Evolutionary conservation across 2,329 filamentous ascomycete genomes (phyloP).

Genomic region (Pyricularia grisea): DNA sequence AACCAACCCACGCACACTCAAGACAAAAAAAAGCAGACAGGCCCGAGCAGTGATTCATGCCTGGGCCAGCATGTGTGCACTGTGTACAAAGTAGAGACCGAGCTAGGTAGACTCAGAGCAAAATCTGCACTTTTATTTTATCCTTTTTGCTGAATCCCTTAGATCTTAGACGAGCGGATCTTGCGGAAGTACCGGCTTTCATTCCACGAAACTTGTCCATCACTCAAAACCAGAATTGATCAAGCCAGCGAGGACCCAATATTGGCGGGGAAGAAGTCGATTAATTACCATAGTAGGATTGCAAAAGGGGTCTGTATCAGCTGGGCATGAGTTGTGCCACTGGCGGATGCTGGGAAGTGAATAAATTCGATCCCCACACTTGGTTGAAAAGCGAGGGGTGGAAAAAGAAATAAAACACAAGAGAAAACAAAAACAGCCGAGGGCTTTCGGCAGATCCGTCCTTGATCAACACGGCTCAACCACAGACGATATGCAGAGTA

Average conservation of each 20-base stretch:
- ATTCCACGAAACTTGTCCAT: neutral
- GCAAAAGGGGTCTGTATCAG: neutral
- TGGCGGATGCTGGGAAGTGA: neutral
- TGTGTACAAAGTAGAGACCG: neutral
- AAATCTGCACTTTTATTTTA: neutral
- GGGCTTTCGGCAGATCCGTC: neutral
- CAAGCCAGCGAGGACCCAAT: neutral
- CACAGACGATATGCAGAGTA: neutral
- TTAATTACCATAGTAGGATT: neutral
- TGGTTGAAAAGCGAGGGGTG: neutral
- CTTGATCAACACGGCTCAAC: neutral
- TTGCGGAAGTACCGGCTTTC: neutral
- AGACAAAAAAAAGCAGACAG: neutral
- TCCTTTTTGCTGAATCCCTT: neutral
- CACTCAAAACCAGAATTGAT: neutral
- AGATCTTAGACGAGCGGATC: neutral
- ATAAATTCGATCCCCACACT: neutral
- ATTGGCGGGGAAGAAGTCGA: neutral
- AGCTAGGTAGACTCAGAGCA: neutral
- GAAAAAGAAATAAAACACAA: neutral
- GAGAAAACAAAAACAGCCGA: neutral
- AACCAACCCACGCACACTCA: neutral
- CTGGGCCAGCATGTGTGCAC: neutral
- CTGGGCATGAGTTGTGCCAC: neutral
- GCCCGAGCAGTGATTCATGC: neutral